Percentiles rank a stretch among this genome's conserved stretches.
phyloP scores from a whole-genome alignment of 2,329 filamentous ascomycete species.

The Acephala macrosclerotiorum region DNA sequence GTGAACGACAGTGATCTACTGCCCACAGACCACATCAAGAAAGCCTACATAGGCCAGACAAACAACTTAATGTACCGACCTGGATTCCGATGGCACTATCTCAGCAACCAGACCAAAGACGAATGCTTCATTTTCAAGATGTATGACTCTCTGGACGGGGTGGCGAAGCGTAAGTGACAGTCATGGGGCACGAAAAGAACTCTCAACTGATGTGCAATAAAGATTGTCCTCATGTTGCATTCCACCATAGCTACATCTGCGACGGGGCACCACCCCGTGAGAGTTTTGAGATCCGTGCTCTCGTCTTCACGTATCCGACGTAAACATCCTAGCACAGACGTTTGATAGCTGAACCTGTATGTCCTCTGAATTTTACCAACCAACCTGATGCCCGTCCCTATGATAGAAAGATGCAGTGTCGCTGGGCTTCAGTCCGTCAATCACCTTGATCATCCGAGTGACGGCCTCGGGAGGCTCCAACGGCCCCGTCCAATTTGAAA shows the following conservation, averaged over 20 bases:
- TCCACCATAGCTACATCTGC: not conserved
- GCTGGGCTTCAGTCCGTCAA: not conserved
- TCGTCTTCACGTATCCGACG: conserved; percentile 13
- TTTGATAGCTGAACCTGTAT: too few relatives aligned
- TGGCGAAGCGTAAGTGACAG: conserved; percentile 1
- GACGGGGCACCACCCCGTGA: not conserved
- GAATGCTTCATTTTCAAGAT: conserved; percentile 5
- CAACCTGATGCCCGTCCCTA: conserved; percentile 1
- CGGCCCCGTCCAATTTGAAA: conserved; percentile 1
- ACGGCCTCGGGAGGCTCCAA: not conserved
- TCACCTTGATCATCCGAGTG: not conserved
- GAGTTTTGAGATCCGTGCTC: conserved; percentile 3
- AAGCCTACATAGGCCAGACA: not conserved
- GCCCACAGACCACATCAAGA: conserved; percentile 3
- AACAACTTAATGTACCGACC: conserved; percentile 4
- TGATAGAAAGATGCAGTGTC: conserved; percentile 1
- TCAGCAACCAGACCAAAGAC: conserved; percentile 8
- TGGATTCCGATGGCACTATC: conserved; percentile 13
- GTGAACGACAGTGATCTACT: conserved; percentile 1
- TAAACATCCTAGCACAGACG: too few relatives aligned
- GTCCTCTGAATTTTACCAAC: too few relatives aligned
- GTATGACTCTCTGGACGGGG: not conserved
- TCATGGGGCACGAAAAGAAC: too few relatives aligned
- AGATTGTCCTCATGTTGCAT: conserved; percentile 4
- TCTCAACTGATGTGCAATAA: too few relatives aligned